Base-by-base conservation (phyloP, 108 stramenopile genomes). In the Cyclostephanos tholiformis region DNA sequence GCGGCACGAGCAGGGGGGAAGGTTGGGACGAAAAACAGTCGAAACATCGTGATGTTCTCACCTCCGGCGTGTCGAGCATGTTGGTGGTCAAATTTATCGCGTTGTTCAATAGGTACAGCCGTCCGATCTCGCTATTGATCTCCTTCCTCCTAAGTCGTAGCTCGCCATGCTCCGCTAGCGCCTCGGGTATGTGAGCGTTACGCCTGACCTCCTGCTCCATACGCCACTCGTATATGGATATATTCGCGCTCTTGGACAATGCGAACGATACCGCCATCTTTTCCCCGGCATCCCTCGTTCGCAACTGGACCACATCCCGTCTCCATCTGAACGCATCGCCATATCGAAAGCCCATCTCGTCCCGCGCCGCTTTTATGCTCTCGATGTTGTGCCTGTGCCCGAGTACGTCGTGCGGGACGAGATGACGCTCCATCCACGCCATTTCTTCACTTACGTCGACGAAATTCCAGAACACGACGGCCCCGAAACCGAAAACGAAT, bases 381-480 rank as follows among this genome's bases (percentile, higher is more conserved):
- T 80, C 83, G 1, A 49, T 67, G 22, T 75, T 72, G 69, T 84
- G 74, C 36, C 43, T 46, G 27, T 67, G 55, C 6, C 83, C 83
- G 38, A 79, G 29, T n/a, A 67, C 66, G 12, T 65, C 27, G 19
- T 72, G 75, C 14, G 20, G 16, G 50, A 73, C 77, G 39, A 84
- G 32, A 69, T 80, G 74, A 25, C 77, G 63, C 7, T 78, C 60
- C 65, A 84, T 76, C 79, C 79, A 84, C 43, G 55, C 11, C 52
- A 52, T 61, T 32, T 84, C 83, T 13, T 63, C 25, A 6, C 59
- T 65, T 32, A 68, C 83, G 22, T 67, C 74, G 0, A 38, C 55
- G 49, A 84, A 80, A 32, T 84, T 84, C 83, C 83, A 84, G 51
- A 84, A 84, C 14, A 84, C 79, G 0, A 74, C 79, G 25, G 83